phyloP scores from a whole-genome alignment of 2,329 filamentous ascomycete genomes.

The Chaetomium sp. region DNA sequence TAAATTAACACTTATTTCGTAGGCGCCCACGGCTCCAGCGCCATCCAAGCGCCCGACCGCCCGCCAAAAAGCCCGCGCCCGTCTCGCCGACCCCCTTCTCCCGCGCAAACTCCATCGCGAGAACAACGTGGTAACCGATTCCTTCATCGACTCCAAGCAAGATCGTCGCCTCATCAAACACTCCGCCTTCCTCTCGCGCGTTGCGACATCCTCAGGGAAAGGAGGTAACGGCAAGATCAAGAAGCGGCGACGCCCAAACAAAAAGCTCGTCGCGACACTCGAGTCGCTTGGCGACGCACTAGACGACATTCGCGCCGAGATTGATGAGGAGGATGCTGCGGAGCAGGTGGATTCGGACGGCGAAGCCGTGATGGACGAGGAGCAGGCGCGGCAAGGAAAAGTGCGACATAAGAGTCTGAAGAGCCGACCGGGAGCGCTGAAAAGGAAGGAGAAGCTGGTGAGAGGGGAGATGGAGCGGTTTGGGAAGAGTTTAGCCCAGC shows the following conservation, averaged over 20 bases:
- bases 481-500: slow-evolving; percentile 70
- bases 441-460: slow-evolving; percentile 75
- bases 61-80: slow-evolving; percentile 48
- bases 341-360: slow-evolving; percentile 16
- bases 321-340: slow-evolving; percentile 43
- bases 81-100: slow-evolving; percentile 44
- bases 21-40: slow-evolving; percentile 24
- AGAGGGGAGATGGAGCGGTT: slow-evolving; percentile 78
- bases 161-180: slow-evolving; percentile 81
- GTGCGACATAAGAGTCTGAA: slow-evolving; percentile 69
- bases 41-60: slow-evolving; percentile 46
- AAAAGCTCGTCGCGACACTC: slow-evolving; percentile 72
- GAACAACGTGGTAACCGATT: slow-evolving; percentile 45
- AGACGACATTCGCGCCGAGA: slow-evolving; percentile 51
- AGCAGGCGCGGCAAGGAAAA: slow-evolving; percentile 47
- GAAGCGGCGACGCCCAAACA: slow-evolving; percentile 35
- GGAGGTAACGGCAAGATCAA: slow-evolving; percentile 23
- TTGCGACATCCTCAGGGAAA: slow-evolving; percentile 51
- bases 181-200: slow-evolving; percentile 69
- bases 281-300: slow-evolving; percentile 74
- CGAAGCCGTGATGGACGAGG: slow-evolving; percentile 27
- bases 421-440: slow-evolving; percentile 71
- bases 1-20: background rate
- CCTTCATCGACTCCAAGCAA: slow-evolving; percentile 67
- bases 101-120: slow-evolving; percentile 47